Percentiles rank a stretch among this genome's conserved stretches.
Evolutionary conservation across 331 rosid species (phyloP).

Genomic region (Quercus phellos): DNA sequence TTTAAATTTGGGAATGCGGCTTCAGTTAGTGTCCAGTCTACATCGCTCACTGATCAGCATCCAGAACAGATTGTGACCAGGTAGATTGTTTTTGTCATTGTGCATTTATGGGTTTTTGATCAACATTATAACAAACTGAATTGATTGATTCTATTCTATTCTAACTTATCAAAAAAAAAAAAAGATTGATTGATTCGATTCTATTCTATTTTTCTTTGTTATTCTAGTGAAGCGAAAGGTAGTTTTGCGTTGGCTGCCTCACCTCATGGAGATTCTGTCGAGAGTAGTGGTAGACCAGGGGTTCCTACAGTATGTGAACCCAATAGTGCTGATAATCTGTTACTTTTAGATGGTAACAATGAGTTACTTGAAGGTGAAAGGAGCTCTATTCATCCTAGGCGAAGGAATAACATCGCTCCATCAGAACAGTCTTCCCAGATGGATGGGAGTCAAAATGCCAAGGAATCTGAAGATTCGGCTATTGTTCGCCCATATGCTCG

Average conservation of each 20-base stretch:
- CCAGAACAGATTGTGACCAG: constrained; percentile 91
- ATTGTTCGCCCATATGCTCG: constrained; percentile 94
- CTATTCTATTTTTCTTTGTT: constrained; percentile 9
- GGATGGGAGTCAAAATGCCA: constrained; percentile 74
- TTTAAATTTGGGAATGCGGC: constrained; percentile 78
- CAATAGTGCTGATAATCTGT: constrained; percentile 91
- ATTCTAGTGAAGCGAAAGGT: constrained; percentile 91
- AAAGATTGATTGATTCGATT: background rate
- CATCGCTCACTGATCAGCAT: constrained; percentile 89
- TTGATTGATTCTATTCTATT: background rate
- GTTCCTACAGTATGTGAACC: constrained; percentile 77
- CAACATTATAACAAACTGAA: background rate
- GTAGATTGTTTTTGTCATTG: constrained; percentile 26
- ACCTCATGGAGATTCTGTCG: constrained; percentile 94
- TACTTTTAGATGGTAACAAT: constrained; percentile 72
- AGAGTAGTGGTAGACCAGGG: constrained; percentile 92
- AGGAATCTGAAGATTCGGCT: constrained; percentile 93
- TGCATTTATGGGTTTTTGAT: constrained; percentile 17
- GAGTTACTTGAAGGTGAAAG: constrained; percentile 64
- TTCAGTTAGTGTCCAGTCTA: constrained; percentile 95
- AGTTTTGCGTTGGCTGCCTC: constrained; percentile 97
- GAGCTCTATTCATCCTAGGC: constrained; percentile 52
- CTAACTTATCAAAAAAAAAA: too few relatives aligned
- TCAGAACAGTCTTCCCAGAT: constrained; percentile 85
- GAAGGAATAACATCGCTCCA: constrained; percentile 55